A percentile compares a stretch with the other conserved stretches of the same genome.
Conservation (phyloP, 495 filamentous ascomycete genomes). For the Elasticomyces elasticus region DNA sequence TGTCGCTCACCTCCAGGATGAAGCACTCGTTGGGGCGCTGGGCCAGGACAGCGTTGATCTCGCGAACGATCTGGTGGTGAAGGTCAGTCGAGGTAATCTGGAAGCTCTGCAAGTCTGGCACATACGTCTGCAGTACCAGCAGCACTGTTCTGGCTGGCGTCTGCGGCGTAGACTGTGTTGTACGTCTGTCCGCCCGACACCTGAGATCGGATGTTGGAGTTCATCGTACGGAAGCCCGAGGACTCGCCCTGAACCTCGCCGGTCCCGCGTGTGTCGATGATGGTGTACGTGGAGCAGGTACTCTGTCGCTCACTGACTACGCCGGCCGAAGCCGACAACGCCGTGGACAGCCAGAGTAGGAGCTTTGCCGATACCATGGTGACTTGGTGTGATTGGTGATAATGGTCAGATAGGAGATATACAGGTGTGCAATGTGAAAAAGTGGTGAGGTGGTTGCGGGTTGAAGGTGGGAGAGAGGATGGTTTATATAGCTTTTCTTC, state of each 20-base stretch:
- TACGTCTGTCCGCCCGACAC: conserved; percentile 9
- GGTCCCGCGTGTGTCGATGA: conserved; percentile 20
- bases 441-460: too few species aligned
- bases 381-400: too few species aligned
- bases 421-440: too few species aligned
- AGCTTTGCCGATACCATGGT: too few species aligned
- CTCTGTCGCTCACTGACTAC: too few species aligned
- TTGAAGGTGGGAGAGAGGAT: too few species aligned
- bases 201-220: conserved; percentile 8
- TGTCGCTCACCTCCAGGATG: conserved; percentile 16
- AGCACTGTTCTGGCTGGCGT: conserved; percentile 9
- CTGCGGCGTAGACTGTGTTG: conserved; percentile 16
- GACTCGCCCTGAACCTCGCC: conserved; percentile 14
- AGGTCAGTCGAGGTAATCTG: neutral
- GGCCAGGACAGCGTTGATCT: neutral
- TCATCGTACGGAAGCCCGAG: conserved; percentile 16
- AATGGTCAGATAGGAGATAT: too few species aligned
- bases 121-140: conserved; percentile 8
- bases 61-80: conserved; percentile 4
- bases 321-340: too few species aligned
- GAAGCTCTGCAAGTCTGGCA: too few species aligned
- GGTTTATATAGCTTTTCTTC: too few species aligned
- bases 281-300: too few species aligned
- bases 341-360: too few species aligned
- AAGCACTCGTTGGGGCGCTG: conserved; percentile 7